phyloP scores from a whole-genome alignment of 2,329 filamentous ascomycete genomes.

The Colletotrichum sp. region DNA sequence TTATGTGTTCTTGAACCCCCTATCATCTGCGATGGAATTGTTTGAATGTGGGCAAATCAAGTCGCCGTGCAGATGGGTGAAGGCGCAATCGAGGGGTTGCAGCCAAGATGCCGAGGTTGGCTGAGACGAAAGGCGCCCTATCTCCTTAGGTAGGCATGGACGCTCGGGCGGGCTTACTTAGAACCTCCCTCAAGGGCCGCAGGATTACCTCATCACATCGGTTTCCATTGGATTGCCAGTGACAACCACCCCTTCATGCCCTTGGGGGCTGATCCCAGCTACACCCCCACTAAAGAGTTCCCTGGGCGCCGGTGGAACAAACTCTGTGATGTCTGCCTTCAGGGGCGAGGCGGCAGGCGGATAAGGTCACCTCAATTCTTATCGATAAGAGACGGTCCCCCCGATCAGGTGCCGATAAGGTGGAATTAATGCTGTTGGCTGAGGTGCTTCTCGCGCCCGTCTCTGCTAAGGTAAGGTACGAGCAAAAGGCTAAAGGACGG shows the following conservation, averaged over 20 bases:
- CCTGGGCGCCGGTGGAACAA: neutral
- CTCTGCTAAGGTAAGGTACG: neutral
- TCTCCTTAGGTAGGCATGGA: neutral
- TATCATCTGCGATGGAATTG: neutral
- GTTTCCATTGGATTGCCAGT: neutral
- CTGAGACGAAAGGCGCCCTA: neutral
- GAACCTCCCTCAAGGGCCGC: neutral
- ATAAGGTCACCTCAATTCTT: neutral
- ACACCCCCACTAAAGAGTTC: neutral
- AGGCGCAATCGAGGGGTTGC: conserved; percentile 7
- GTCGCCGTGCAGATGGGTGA: neutral
- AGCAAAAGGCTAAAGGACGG: neutral
- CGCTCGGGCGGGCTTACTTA: neutral
- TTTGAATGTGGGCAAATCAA: neutral
- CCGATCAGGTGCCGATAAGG: conserved; percentile 22
- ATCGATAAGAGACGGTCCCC: conserved; percentile 9
- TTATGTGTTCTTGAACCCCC: neutral
- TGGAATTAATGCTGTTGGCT: neutral
- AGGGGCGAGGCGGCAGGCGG: neutral
- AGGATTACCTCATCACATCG: conserved; percentile 1
- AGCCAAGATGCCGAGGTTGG: conserved; percentile 8
- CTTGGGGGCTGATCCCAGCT: neutral
- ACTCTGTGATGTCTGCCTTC: neutral
- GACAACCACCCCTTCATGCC: neutral
- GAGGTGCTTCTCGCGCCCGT: neutral